Evolutionary conservation across 2,329 filamentous ascomycete species (phyloP), one percentile per base, ranked within the genome.

Genomic region (Trichoderma pleuroti): DNA sequence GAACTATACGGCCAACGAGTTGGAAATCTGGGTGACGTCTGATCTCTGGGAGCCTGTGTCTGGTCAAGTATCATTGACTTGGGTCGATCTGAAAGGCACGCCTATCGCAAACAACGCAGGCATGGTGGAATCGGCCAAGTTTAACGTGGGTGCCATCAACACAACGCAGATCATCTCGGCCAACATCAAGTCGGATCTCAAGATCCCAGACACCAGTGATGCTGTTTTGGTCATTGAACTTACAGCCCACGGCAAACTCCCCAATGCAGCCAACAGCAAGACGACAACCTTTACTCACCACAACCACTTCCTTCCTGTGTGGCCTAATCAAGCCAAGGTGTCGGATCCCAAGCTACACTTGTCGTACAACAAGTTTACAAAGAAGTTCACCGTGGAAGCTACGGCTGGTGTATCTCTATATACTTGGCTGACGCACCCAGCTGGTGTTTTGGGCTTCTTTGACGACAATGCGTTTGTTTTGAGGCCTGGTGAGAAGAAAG

Each of bases 391-490:
- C 4, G 71, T 74, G 16, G 69, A 73, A 54, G 72, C 73, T 4
- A 73, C 62, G 6, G 66, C 68, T 42, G 63, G 57, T 26, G 73
- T 74, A 7, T 66, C 73, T 16, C 60, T 73, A 9, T 74, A 74
- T 30, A 72, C 71, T 4, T 74, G 73, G 73, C 39, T 74, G 18
- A 72, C 68, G 12, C 72, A 74, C 52, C 70, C 73, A 2, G 72
- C 64, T 14, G 73, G 70, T 2, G 64, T 68, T 18, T 60, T 72
- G 57, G 72, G 73, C 7, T 73, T 74, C 63, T 74, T 74, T 24
- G 71, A 74, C 4, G 72, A 73, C 16, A 74, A 74, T 52, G 72
- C 72, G 5, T 74, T 74, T 57, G 66, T 74, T 16, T 36, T 74
- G 21, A 21, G 46, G 1, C 73, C 72, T 0, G 72, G 72, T 0